These are phyloP conservation scores for Rhizophora apiculata DNA, from an alignment of 345 rosid species.

Conservation along the genomic window DNA sequence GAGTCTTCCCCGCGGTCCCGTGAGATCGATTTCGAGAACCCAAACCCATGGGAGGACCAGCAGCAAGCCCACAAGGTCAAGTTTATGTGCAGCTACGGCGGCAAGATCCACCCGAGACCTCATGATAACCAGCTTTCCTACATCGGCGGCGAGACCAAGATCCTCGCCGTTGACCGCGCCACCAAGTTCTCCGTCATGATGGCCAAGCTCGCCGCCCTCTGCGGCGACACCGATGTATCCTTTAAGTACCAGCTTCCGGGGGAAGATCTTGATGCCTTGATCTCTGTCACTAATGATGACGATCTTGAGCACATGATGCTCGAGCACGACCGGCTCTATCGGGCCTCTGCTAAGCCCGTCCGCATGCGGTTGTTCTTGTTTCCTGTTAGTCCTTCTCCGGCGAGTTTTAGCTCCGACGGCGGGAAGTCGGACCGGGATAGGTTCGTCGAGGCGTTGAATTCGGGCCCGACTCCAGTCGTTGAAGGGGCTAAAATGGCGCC, in stretches of 20 bases:
- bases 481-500: slow-evolving; percentile 29
- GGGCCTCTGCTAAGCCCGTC: slow-evolving; percentile 66
- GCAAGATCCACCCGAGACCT: slow-evolving; percentile 93
- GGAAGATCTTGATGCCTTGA: slow-evolving; percentile 91
- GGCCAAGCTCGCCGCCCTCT: slow-evolving; percentile 57
- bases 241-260: slow-evolving; percentile 96
- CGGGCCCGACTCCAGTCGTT: slow-evolving; percentile 37
- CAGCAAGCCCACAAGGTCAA: slow-evolving; percentile 51
- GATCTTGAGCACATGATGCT: slow-evolving; percentile 95
- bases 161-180: slow-evolving; percentile 71
- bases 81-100: slow-evolving; percentile 91
- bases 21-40: slow-evolving; percentile 79
- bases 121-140: slow-evolving; percentile 88
- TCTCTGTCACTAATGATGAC: slow-evolving; percentile 88
- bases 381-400: slow-evolving; percentile 36
- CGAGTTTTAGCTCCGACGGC: slow-evolving; percentile 53
- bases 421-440: slow-evolving; percentile 67
- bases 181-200: slow-evolving; percentile 54
- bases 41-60: slow-evolving; percentile 80
- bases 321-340: slow-evolving; percentile 79
- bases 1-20: slow-evolving; percentile 94
- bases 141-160: slow-evolving; percentile 88
- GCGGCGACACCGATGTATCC: slow-evolving; percentile 45
- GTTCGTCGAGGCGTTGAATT: slow-evolving; percentile 69
- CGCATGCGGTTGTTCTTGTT: slow-evolving; percentile 86